These are phyloP conservation scores for Schizothecium vesticola DNA, from an alignment of 495 filamentous ascomycete genomes.

Conservation along the genomic window DNA sequence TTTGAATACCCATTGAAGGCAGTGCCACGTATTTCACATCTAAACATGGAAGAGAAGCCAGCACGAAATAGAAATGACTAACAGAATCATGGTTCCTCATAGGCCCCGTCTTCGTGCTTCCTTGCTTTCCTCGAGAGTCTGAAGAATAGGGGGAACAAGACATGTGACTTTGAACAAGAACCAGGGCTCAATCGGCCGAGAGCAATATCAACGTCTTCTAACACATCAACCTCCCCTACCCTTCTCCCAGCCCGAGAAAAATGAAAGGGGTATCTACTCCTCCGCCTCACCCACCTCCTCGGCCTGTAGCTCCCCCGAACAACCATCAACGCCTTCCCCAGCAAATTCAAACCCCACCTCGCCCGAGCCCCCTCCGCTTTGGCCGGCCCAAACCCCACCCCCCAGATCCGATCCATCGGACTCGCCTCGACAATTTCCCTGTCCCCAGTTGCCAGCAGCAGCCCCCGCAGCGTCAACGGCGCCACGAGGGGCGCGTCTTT, in stretches of 20 bases:
- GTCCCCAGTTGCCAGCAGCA: constrained; percentile 53
- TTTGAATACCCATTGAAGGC: background rate
- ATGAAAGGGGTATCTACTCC: background rate
- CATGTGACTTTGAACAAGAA: background rate
- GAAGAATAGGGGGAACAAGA: background rate
- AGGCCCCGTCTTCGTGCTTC: too few relatives aligned
- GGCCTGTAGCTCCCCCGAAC: constrained; percentile 42
- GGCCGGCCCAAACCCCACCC: constrained; percentile 52
- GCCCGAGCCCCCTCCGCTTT: constrained; percentile 43
- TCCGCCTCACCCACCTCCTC: constrained; percentile 31
- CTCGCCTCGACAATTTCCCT: constrained; percentile 59
- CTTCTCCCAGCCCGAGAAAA: background rate
- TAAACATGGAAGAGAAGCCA: background rate
- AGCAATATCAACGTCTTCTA: too few relatives aligned
- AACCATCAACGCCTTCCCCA: constrained; percentile 51
- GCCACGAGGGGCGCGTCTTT: background rate
- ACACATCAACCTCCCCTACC: too few relatives aligned
- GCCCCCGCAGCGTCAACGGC: constrained; percentile 27
- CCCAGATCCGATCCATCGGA: constrained; percentile 62
- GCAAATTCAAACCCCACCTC: constrained; percentile 61
- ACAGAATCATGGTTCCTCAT: too few relatives aligned
- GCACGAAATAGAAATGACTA: background rate
- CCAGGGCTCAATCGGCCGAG: too few relatives aligned
- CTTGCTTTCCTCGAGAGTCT: background rate
- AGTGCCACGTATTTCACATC: background rate